Base-by-base conservation (phyloP, 192 early-diverging fungal genomes). In the Coemansia sp. region DNA sequence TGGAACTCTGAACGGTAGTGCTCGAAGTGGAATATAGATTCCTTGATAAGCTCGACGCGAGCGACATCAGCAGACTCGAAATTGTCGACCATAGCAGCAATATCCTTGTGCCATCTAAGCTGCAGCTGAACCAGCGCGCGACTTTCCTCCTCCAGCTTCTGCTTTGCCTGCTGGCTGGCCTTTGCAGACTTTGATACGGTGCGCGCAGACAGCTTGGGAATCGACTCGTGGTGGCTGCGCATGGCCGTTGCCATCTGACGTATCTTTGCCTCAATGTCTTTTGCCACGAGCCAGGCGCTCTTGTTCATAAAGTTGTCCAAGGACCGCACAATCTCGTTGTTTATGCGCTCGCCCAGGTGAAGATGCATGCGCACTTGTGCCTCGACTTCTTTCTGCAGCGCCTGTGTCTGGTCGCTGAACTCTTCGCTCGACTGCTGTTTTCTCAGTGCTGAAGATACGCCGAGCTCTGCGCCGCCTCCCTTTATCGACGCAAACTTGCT, bases 61-160 rank as follows among this genome's bases (percentile, higher is more conserved):
- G 76, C 71, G 27, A 73, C 65, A 59, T 79, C 76, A 10, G 68
- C 68, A 3, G 62, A 39, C 60, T 79, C 76, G 63, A 74, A 79
- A 53, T 65, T 54, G 6, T 45, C 67, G n/a, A 79, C 76, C 58
- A 79, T 52, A 0, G 48, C 51, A 14, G 62, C 47, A 19, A 79
- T 67, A 22, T 60, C 64, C 20, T 46, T 64, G 19, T 79, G 76
- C 76, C 76, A 79, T n/a, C 42, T 27, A 19, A 67, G 68, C 62
- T 79, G 76, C 49, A 79, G 36, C 53, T 32, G 67, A 25, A 73
- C 42, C 25, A 79, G 61, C 27, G 62, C 24, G 0, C 30, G 60
- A 29, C 65, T 74, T 42, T 73, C 71, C 4, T 70, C 64, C 23
- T 79, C 76, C 4, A 79, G 65, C 48, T 62, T 69, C 52, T 62